These are phyloP conservation scores for Parmelia sp. DNA, from an alignment of 495 filamentous ascomycete species.

Conservation along the genomic window DNA sequence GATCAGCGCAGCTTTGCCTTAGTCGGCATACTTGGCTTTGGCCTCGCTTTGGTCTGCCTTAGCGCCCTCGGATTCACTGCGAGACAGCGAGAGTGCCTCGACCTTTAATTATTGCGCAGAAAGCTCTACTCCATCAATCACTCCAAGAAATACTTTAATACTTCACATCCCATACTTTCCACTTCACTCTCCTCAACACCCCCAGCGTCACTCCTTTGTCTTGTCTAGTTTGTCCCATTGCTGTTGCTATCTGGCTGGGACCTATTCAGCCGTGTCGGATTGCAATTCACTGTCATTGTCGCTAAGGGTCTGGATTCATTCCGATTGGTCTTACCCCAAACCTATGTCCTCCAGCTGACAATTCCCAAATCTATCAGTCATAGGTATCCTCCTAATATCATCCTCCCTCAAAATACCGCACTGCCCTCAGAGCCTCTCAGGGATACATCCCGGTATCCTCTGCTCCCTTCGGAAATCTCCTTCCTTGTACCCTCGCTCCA, in stretches of 20 bases:
- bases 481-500: background rate
- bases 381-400: background rate
- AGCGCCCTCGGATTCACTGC: too few species aligned
- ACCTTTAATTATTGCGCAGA: too few species aligned
- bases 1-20: background rate
- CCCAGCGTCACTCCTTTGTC: background rate
- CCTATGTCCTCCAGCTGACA: conserved; percentile 11
- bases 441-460: background rate
- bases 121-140: too few species aligned
- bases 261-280: background rate
- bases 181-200: too few species aligned
- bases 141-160: too few species aligned
- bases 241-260: background rate
- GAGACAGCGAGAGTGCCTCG: too few species aligned
- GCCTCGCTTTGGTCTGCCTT: too few species aligned
- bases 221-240: background rate
- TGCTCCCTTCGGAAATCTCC: background rate
- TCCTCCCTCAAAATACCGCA: background rate
- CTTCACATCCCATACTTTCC: too few species aligned
- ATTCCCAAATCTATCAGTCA: conserved; percentile 4
- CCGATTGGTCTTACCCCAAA: conserved; percentile 12
- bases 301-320: background rate
- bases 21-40: background rate
- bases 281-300: background rate
- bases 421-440: background rate